Conservation (phyloP, 2,329 filamentous ascomycete species). For the Paraconiothyrium brasiliense region DNA sequence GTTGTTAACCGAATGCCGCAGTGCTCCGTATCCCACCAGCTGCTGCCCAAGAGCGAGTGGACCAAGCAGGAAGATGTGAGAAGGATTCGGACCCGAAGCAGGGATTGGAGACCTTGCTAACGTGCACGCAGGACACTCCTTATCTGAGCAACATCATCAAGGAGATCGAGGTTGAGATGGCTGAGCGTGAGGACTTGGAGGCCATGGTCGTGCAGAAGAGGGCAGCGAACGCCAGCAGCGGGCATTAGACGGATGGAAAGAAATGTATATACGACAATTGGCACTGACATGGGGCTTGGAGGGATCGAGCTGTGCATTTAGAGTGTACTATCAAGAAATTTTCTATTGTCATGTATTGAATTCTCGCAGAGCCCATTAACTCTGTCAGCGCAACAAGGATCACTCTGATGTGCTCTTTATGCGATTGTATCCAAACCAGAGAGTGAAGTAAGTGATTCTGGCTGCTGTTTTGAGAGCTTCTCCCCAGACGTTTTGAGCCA, state of each 20-base stretch:
- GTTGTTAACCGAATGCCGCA: constrained; percentile 47
- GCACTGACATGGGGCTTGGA: constrained; percentile 21
- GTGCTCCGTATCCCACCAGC: constrained; percentile 72
- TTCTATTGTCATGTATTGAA: constrained; percentile 17
- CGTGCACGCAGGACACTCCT: constrained; percentile 64
- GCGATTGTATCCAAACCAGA: neutral
- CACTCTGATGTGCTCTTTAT: neutral
- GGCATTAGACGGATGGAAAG: constrained; percentile 32
- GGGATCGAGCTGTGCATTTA: constrained; percentile 46
- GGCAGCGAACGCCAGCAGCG: constrained; percentile 37
- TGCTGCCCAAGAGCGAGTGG: constrained; percentile 71
- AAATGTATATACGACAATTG: constrained; percentile 29
- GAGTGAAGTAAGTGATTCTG: neutral
- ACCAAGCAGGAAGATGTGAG: constrained; percentile 73
- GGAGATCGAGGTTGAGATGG: constrained; percentile 72
- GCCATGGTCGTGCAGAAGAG: constrained; percentile 66
- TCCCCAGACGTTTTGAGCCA: neutral
- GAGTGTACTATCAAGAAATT: constrained; percentile 51
- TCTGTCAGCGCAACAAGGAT: neutral
- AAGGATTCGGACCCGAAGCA: neutral
- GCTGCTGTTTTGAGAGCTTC: neutral
- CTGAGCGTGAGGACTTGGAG: constrained; percentile 75
- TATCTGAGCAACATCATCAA: constrained; percentile 75
- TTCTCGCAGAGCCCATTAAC: neutral
- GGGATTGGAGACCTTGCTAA: constrained; percentile 26